Base-by-base conservation (phyloP, 345 rosid species). In the Moricandia arvensis region DNA sequence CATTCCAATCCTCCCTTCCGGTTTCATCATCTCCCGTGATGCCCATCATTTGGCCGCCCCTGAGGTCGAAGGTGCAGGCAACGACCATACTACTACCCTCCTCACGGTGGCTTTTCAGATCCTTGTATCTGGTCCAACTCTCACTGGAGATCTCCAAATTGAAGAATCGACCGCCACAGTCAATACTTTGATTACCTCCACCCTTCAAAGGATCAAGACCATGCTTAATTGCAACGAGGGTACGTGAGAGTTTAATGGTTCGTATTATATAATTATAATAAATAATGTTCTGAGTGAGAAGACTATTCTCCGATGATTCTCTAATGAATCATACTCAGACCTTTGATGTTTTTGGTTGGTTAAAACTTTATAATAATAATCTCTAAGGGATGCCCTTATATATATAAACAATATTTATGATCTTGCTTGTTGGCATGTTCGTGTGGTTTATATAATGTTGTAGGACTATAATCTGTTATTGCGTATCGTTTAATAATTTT, bases 31-130 rank as follows among this genome's bases (percentile, higher is more conserved):
- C 75, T 86, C 92, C 1, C 74, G 71, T 2, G 92, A 87, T 17
- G 86, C 86, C 55, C 76, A 67, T 77, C 62, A 54, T 34, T 43
- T 57, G 2, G 12, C 57, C 27, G 1, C 60, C 11, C 0, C 59
- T 4, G 70, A 60, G 1, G 69, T 6, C 30, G 62, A 47, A 1
- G 53, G 60, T 64, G n/a, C n/a, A n/a, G 80, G 71, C 31, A 60
- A 7, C 5, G 55, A 61, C 59, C 0, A 15, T 7, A 2, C 64
- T 53, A 17, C 18, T 4, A 73, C 81, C 13, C 66, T 91, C 9
- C 89, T 91, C 12, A 93, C 97, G 0, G 85, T 86, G 54, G 96
- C 90, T 15, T 85, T 87, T 73, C 97, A 93, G 71, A 86, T 93
- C 67, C 63, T 91, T 15, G 85, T 82, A 66, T 73, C 86, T 2